phyloP scores from a whole-genome alignment of 192 early-diverging fungal species.

The Entomortierella chlamydospora region DNA sequence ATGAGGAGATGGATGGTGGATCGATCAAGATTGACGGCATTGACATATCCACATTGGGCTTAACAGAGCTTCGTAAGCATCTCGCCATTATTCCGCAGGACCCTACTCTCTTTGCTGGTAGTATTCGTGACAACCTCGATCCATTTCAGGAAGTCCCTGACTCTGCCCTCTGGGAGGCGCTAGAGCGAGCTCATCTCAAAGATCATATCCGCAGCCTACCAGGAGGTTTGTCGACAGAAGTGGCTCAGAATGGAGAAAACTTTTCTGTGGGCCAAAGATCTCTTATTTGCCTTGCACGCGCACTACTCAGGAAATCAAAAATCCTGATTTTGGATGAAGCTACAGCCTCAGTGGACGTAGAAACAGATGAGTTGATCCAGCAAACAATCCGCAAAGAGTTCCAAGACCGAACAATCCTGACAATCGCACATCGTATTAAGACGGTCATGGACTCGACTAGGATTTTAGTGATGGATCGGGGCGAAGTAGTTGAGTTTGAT shows the following conservation, averaged over 20 bases:
- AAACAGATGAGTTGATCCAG: slow-evolving; percentile 89
- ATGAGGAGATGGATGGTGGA: slow-evolving; percentile 55
- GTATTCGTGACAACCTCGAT: slow-evolving; percentile 31
- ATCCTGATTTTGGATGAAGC: slow-evolving; percentile 58
- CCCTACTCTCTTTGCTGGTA: slow-evolving; percentile 27
- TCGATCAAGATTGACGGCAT: slow-evolving; percentile 30
- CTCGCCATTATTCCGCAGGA: slow-evolving; percentile 40
- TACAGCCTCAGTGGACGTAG: slow-evolving; percentile 77
- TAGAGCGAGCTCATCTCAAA: slow-evolving; percentile 76
- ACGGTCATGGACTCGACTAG: slow-evolving; percentile 88
- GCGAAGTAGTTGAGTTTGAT: slow-evolving; percentile 62
- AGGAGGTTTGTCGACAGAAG: slow-evolving; percentile 71
- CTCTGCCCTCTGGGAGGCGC: slow-evolving; percentile 60
- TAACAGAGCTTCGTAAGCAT: slow-evolving; percentile 2
- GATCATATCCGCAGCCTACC: slow-evolving; percentile 68
- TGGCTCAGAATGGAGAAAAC: slow-evolving; percentile 83
- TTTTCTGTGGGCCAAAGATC: slow-evolving; percentile 85
- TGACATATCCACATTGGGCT: slow-evolving; percentile 17
- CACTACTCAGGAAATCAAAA: slow-evolving; percentile 68
- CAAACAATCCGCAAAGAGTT: slow-evolving; percentile 82
- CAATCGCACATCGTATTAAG: slow-evolving; percentile 60
- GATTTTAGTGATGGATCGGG: slow-evolving; percentile 70
- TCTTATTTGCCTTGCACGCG: slow-evolving; percentile 74
- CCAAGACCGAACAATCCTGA: slow-evolving; percentile 72
- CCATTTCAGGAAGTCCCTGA: slow-evolving; percentile 24